Evolutionary conservation across 2,329 filamentous ascomycete genomes (phyloP).

Genomic region (Simplicillium sp.): DNA sequence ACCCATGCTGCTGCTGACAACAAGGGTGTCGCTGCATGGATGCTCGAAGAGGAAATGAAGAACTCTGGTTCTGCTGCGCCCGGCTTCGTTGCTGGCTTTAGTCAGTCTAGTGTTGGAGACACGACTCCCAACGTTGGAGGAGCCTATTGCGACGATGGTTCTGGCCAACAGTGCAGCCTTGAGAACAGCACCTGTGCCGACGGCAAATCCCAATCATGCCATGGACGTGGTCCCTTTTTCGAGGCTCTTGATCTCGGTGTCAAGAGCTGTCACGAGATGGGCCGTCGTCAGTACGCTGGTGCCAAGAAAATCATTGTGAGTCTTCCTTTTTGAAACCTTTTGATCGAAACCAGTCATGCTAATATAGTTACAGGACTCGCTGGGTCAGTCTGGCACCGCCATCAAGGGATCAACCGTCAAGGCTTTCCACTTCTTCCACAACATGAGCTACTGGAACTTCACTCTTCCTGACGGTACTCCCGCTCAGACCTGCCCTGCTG

Average conservation of each 20-base stretch:
- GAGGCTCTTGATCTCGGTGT: conserved; percentile 59
- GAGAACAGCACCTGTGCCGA: conserved; percentile 76
- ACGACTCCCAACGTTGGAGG: conserved; percentile 83
- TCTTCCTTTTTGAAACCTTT: not conserved
- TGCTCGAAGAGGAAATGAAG: conserved; percentile 65
- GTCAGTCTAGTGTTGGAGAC: conserved; percentile 84
- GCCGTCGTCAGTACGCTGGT: conserved; percentile 57
- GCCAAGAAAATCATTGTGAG: conserved; percentile 36
- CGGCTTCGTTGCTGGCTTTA: conserved; percentile 82
- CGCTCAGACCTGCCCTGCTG: conserved; percentile 73
- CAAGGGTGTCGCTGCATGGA: conserved; percentile 82
- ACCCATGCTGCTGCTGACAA: conserved; percentile 87
- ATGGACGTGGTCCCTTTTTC: conserved; percentile 65
- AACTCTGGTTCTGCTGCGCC: conserved; percentile 45
- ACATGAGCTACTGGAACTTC: conserved; percentile 72
- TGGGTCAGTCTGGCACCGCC: conserved; percentile 35
- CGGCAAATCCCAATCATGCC: conserved; percentile 60
- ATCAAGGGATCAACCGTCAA: conserved; percentile 59
- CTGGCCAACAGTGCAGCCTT: conserved; percentile 60
- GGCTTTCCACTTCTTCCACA: conserved; percentile 76
- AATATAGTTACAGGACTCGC: conserved; percentile 36
- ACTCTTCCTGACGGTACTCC: conserved; percentile 60
- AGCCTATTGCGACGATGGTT: conserved; percentile 82
- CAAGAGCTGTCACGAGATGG: conserved; percentile 68
- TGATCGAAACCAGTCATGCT: too few species aligned